phyloP scores from a whole-genome alignment of 768 basidiomycete genomes.

The Suillus bovinus region DNA sequence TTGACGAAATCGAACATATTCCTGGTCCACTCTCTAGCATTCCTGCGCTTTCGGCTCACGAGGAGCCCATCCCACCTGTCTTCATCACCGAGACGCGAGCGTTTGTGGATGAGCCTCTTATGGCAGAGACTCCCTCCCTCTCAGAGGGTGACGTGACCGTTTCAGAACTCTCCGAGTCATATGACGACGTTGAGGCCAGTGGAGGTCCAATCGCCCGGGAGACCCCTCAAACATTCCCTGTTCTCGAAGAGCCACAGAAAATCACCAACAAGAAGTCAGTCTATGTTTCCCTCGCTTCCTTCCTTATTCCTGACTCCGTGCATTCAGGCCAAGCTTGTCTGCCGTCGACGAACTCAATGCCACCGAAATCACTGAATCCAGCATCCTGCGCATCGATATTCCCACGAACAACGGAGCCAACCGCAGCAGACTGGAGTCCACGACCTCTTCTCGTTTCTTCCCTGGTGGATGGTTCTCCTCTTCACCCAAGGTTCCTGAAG shows the following conservation, averaged over 20 bases:
- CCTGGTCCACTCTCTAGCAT: neutral
- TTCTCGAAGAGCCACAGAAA: slow-evolving; percentile 15
- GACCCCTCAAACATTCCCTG: slow-evolving; percentile 17
- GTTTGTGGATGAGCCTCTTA: neutral
- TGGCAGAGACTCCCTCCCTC: neutral
- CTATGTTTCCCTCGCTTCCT: neutral
- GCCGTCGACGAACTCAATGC: slow-evolving; percentile 13
- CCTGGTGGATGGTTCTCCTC: slow-evolving; percentile 52
- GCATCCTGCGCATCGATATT: slow-evolving; percentile 15
- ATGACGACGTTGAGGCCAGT: neutral
- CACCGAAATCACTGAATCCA: neutral
- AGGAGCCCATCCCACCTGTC: slow-evolving; percentile 7
- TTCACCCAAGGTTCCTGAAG: slow-evolving; percentile 38
- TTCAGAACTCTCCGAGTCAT: neutral
- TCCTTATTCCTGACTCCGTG: slow-evolving; percentile 7
- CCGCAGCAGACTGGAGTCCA: slow-evolving; percentile 49
- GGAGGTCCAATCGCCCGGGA: neutral
- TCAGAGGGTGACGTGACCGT: neutral
- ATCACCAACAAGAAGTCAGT: slow-evolving; percentile 14
- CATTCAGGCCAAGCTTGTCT: slow-evolving; percentile 10
- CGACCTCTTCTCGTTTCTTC: slow-evolving; percentile 57
- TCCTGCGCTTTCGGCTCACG: neutral
- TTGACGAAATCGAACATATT: slow-evolving; percentile 11
- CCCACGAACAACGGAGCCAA: slow-evolving; percentile 16
- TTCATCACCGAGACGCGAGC: slow-evolving; percentile 5